Conservation (phyloP, 1,139 yeast genomes). For the Scheffersomyces lignicola region DNA sequence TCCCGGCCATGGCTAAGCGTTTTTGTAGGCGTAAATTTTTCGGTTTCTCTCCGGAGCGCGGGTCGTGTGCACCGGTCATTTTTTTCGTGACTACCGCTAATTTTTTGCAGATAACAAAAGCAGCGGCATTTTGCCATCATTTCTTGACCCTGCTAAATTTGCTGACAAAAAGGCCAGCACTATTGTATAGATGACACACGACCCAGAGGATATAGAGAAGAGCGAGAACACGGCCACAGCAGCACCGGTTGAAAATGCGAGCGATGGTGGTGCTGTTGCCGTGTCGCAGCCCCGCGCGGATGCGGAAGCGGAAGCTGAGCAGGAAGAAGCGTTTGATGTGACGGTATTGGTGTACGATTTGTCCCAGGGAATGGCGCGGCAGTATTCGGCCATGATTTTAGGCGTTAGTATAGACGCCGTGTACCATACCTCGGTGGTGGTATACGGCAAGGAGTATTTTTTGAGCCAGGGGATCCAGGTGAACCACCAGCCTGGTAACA, state of each 20-base stretch:
- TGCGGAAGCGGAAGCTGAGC: slow-evolving; percentile 2
- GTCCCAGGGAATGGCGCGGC: slow-evolving; percentile 47
- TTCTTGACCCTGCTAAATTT: too few relatives aligned
- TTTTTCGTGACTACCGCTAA: too few relatives aligned
- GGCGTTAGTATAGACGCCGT: slow-evolving; percentile 58
- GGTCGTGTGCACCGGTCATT: too few relatives aligned
- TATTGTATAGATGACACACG: background rate
- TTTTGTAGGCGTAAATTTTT: too few relatives aligned
- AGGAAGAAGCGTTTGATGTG: slow-evolving; percentile 8
- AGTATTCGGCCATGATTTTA: slow-evolving; percentile 43
- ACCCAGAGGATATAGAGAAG: background rate
- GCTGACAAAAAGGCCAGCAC: too few relatives aligned
- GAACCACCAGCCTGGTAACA: slow-evolving; percentile 43
- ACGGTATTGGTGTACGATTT: slow-evolving; percentile 67
- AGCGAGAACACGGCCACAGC: background rate
- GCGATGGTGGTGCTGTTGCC: too few relatives aligned
- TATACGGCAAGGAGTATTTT: slow-evolving; percentile 54
- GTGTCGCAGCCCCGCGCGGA: background rate
- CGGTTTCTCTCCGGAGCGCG: too few relatives aligned
- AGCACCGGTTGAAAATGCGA: too few relatives aligned
- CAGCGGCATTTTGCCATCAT: too few relatives aligned
- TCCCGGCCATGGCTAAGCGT: too few relatives aligned
- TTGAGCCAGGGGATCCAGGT: slow-evolving; percentile 61
- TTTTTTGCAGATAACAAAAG: too few relatives aligned
- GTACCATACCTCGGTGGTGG: slow-evolving; percentile 67